Evolutionary conservation across 305 asterid species (phyloP), one percentile per base, ranked within the genome.

Genomic region (Euphrasia arctica): DNA sequence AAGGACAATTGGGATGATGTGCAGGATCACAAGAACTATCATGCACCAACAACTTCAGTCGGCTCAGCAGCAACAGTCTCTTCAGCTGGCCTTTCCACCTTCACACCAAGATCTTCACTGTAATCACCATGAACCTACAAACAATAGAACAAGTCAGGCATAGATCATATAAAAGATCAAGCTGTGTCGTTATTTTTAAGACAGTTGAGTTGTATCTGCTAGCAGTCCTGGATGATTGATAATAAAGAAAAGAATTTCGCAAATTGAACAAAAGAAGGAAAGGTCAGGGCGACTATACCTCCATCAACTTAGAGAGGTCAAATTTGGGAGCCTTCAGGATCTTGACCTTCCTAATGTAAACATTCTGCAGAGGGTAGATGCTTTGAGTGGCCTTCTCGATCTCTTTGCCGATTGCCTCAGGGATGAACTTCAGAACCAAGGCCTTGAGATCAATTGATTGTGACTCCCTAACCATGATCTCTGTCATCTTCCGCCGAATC

Each of bases 311-410:
- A 58, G 89, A 84, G 18, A 91, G 83, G 80, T 91, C 95, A 18
- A 88, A 91, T 55, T 88, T 91, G 42, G 98, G 98, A 50, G 96
- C 90, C 58, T 88, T 91, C 83, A 91, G 71, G 64, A 91, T 86
- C 73, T 91, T 91, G 41, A 83, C 96, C 78, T 91, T 91, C 74
- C 95, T 79, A 56, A 91, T 81, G 54, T 63, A 91, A 25, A 91
- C 95, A 64, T 89, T 91, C 72, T 88, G 95, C 56, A 89, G 78
- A 1, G 98, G 98, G 71, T 84, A 91, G 42, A 91, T 88, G 76
- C 89, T 72, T 28, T 91, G 78, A 22, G 95, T 91, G 1, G 95
- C 91, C 72, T 88, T 91, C 79, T 91, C 98, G 50, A 91, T 91
- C 70, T 91, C 98, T 11, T 88, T 83, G 28, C 94, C 96, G 47